Evolutionary conservation across 2,329 filamentous ascomycete species (phyloP), one percentile per base, ranked within the genome.

Genomic region (Talaromyces islandicus): DNA sequence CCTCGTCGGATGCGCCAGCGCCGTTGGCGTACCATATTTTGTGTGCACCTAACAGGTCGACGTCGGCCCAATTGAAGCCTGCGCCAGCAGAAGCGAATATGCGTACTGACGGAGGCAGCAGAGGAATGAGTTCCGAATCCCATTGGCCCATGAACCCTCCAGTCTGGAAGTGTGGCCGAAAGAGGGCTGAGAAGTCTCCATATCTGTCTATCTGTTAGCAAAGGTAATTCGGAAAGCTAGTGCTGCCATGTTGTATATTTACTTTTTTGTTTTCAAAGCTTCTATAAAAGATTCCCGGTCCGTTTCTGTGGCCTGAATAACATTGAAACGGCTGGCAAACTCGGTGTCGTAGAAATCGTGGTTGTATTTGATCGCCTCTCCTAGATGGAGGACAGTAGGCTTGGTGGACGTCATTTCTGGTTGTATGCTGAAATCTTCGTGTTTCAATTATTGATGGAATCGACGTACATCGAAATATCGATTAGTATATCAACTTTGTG

Each of bases 11-110:
- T 0, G 88, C 87, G 1, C 85, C 81, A 1, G 87, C 88, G 2
- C 85, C 83, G 74, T 91, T 91, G 78, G 88, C 91, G 75, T 91
- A 91, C 17, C 53, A 66, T 74, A 62, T 70, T 84, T 85, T 87
- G 68, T 80, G 80, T 63, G 84, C 77, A 1, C 84, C 88, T 58
- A 91, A 70, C 1, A 83, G 71, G 67, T 84, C 78, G 27, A 83
- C 82, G 70, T 88, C 81, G 5, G 82, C 83, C 83, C 84, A 86
- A 69, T 88, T 84, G 70, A 84, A 87, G 2, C 85, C 84, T 14
- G 85, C 84, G 2, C 85, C 84, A 1, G 85, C 85, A 17, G 79
- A 82, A 17, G 85, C 82, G 70, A 81, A 86, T 17, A 87, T 79
- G 63, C 78, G 81, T 62, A 83, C 80, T 0, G 79, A 81, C 1